Evolutionary conservation across 2,329 filamentous ascomycete species (phyloP).

Genomic region (Diplocarpon mali): DNA sequence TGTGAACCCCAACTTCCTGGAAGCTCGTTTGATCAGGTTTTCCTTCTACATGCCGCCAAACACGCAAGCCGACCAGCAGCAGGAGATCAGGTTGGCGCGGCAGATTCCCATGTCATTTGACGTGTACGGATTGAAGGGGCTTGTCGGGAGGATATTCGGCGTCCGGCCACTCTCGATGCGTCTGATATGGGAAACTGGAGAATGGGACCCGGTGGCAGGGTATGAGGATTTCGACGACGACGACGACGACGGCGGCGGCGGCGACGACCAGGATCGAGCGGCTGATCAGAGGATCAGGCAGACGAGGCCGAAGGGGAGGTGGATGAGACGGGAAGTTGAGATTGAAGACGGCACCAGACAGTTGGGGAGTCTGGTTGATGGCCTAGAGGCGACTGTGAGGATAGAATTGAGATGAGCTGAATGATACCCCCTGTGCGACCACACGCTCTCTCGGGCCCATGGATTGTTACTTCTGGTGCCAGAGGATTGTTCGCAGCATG

Average conservation of each 20-base stretch:
- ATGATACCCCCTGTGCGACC: slow-evolving; percentile 9
- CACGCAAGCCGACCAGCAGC: slow-evolving; percentile 8
- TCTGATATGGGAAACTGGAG: slow-evolving; percentile 80
- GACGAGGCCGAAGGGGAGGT: slow-evolving; percentile 38
- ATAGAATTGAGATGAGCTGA: slow-evolving; percentile 39
- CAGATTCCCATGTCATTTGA: slow-evolving; percentile 66
- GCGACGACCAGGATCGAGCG: slow-evolving; percentile 37
- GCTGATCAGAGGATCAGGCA: slow-evolving; percentile 12
- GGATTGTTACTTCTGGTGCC: background rate
- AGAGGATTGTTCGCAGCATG: background rate
- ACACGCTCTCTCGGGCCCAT: background rate
- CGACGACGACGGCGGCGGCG: slow-evolving; percentile 42
- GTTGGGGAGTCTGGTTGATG: slow-evolving; percentile 75
- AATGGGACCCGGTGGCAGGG: slow-evolving; percentile 69
- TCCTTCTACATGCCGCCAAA: slow-evolving; percentile 32
- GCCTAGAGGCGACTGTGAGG: slow-evolving; percentile 56
- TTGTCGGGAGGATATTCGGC: slow-evolving; percentile 61
- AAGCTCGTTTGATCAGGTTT: slow-evolving; percentile 64
- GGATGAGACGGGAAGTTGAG: slow-evolving; percentile 69
- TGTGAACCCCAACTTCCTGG: slow-evolving; percentile 69
- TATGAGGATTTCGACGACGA: slow-evolving; percentile 46
- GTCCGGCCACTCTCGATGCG: slow-evolving; percentile 51
- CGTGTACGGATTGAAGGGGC: slow-evolving; percentile 70
- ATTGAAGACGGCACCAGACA: slow-evolving; percentile 69
- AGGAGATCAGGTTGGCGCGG: slow-evolving; percentile 14